These are phyloP conservation scores for Phytophthora idaei DNA, from an alignment of 352 stramenopile genomes.

Conservation along the genomic window DNA sequence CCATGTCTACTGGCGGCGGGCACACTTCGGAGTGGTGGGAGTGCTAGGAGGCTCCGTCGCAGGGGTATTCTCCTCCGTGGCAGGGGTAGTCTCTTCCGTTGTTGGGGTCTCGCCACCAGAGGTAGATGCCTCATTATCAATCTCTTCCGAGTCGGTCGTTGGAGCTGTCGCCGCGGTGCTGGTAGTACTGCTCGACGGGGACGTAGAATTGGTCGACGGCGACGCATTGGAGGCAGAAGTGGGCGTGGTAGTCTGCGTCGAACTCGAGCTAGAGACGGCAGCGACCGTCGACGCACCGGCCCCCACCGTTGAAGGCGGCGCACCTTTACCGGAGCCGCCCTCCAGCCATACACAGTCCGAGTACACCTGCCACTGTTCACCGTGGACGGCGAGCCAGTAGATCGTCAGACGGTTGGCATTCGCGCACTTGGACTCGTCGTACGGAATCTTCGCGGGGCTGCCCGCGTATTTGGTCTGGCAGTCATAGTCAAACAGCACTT, in stretches of 20 bases:
- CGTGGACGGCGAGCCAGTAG: constrained; percentile 67
- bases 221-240: constrained; percentile 7
- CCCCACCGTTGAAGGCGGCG: constrained; percentile 24
- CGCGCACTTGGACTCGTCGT: constrained; percentile 51
- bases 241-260: constrained; percentile 12
- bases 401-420: constrained; percentile 50
- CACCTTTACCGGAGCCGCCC: constrained; percentile 29
- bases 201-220: constrained; percentile 6
- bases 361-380: constrained; percentile 67
- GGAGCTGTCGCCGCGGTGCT: neutral
- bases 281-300: constrained; percentile 14
- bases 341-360: constrained; percentile 46
- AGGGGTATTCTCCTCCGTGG: neutral
- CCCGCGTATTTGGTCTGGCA: constrained; percentile 49
- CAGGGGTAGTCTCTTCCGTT: constrained; percentile 7
- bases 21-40: constrained; percentile 28
- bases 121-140: constrained; percentile 19
- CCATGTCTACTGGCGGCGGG: constrained; percentile 28
- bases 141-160: constrained; percentile 6
- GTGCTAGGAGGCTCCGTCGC: constrained; percentile 21
- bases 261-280: constrained; percentile 1
- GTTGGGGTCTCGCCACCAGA: constrained; percentile 1
- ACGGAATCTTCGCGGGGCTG: constrained; percentile 42
- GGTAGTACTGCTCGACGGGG: neutral
- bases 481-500: constrained; percentile 53